Evolutionary conservation across 495 filamentous ascomycete species (phyloP).

Genomic region (Parathielavia appendiculata): DNA sequence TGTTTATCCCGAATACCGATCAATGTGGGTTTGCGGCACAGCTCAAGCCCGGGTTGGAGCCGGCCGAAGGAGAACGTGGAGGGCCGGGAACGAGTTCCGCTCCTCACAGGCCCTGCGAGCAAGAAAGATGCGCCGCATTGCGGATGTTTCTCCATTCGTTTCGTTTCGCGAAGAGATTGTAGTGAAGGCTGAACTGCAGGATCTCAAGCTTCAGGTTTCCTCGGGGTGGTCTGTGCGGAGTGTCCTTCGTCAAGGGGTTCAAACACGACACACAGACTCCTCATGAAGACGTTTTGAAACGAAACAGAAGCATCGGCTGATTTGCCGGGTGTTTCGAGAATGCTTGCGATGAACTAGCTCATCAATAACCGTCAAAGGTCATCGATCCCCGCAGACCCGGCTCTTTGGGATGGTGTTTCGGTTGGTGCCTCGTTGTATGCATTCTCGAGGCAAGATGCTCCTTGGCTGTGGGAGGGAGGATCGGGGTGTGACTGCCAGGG

Average conservation of each 20-base stretch:
- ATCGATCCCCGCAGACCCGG: not conserved
- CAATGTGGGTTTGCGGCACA: slow-evolving; percentile 15
- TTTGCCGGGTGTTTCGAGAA: slow-evolving; percentile 7
- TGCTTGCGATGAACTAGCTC: not conserved
- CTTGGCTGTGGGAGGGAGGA: not conserved
- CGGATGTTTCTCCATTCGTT: not conserved
- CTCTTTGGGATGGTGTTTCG: not conserved
- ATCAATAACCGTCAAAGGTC: not conserved
- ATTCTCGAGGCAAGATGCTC: not conserved
- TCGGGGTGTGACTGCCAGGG: too few species aligned
- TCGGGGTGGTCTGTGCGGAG: slow-evolving; percentile 7
- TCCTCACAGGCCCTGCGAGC: not conserved
- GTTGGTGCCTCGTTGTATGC: not conserved
- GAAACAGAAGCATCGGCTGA: slow-evolving; percentile 13
- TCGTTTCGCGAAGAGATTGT: not conserved
- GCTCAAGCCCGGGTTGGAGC: not conserved
- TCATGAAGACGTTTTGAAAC: slow-evolving; percentile 17
- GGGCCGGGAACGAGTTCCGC: too few species aligned
- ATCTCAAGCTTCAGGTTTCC: not conserved
- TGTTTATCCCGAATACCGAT: not conserved
- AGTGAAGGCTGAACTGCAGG: not conserved
- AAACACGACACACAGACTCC: slow-evolving; percentile 12
- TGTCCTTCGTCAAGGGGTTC: slow-evolving; percentile 13
- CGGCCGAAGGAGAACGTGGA: not conserved
- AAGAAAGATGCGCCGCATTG: not conserved